Conservation (phyloP, 176 grass and related monocot species). For the Thinopyrum elongatum region DNA sequence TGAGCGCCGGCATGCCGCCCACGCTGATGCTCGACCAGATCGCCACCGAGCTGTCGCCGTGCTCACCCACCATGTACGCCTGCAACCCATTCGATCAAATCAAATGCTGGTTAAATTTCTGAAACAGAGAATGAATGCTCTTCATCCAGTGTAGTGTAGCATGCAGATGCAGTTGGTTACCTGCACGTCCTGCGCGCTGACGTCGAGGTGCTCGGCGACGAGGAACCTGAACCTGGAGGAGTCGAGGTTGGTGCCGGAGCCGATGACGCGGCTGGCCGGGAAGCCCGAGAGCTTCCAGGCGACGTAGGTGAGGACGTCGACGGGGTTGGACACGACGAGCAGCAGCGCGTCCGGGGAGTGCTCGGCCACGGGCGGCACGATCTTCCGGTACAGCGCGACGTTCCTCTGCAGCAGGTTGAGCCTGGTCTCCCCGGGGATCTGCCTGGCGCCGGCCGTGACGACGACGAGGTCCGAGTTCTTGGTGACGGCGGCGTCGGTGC, state of each 20-base stretch:
- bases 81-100: neutral
- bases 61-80: conserved; percentile 90
- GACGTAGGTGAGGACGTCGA: neutral
- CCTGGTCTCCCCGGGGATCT: neutral
- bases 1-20: conserved; percentile 60
- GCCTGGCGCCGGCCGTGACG: neutral
- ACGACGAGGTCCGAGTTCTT: neutral
- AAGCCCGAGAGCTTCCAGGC: neutral
- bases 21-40: conserved; percentile 75
- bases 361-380: neutral
- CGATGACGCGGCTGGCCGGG: neutral
- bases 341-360: neutral
- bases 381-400: neutral
- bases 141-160: neutral
- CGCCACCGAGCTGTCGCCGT: conserved; percentile 84
- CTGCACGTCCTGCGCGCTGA: neutral
- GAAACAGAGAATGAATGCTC: neutral
- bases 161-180: neutral
- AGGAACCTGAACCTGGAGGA: neutral
- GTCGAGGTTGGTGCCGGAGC: neutral
- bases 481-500: neutral
- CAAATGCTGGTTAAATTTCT: neutral
- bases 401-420: neutral
- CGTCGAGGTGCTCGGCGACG: neutral
- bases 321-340: neutral